Evolutionary conservation across 1,284 basidiomycete genomes (phyloP), one percentile per base, ranked within the genome.

Genomic region (Marasmius oreades): DNA sequence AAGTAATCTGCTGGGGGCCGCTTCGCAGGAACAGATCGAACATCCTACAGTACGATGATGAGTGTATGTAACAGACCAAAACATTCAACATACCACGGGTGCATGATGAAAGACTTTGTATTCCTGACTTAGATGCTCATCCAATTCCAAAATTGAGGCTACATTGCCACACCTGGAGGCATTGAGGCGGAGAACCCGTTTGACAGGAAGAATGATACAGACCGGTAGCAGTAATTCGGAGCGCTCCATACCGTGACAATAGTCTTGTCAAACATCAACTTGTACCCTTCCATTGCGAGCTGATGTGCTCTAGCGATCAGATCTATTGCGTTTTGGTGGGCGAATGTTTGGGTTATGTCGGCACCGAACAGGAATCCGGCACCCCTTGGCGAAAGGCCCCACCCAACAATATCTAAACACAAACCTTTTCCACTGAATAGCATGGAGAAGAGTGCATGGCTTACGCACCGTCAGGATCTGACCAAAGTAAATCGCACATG

Each of bases 241-340:
- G 95, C 97, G 66, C 92, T 95, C 95, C 96, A 99, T 20, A 99
- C 95, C 1, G 97, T 99, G 10, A 99, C 97, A 63, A 99, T 96
- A 37, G 87, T 89, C 58, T 85, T 80, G 69, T 98, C 95, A 65
- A 98, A 98, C 95, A 98, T 98, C 69, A 96, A 81, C 74, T 98
- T 98, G 77, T 92, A 98, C 4, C 96, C 96, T 71, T 99, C 96
- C 90, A 98, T 95, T 2, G 96, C 96, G 23, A 99, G 86, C 69
- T 99, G 96, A 75, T 99, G 96, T 12, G 96, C 97, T 48, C 97
- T 80, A 4, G 96, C 96, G 66, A 99, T 95, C 59, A 99, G 82
- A 73, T 98, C 94, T 62, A 99, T 89, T 44, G 86, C 88, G 68
- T 99, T 99, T 63, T 86, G 82, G 69, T 96, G 93, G 24, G 90